Base-by-base conservation (phyloP, 805 yeast genomes). In the Cyberlindnera suaveolens region DNA sequence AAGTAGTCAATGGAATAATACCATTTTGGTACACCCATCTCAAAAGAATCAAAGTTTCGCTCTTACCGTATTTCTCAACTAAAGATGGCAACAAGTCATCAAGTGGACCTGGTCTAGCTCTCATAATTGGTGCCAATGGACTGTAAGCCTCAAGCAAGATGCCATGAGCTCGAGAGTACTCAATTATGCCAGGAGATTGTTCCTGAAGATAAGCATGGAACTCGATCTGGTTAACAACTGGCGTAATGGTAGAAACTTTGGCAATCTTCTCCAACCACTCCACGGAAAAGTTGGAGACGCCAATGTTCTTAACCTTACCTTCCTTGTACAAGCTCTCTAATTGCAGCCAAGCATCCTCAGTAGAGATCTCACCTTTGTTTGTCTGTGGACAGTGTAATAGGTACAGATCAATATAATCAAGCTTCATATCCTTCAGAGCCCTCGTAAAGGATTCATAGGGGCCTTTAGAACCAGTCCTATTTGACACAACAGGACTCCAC, bases 161-260 rank as follows among this genome's bases (percentile, higher is more conserved):
- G 17, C 59, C 66, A 44, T 80, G 56, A 23, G 67, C 50, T 45
- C 70, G 58, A 44, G 72, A 65, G 54, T 64, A 82, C 23, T 76
- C 70, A 40, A 72, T 65, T 29, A 67, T 54, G 1, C 79, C 85
- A 0, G 80, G 77, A 4, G 82, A 67, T 58, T 81, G 88, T 44
- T 80, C 68, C 56, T 81, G 88, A 51, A 81, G 65, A 54, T 79
- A 77, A 1, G 87, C 80, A 57, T 73, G 80, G 66, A 70, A 80
- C 56, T 83, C 90, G 46, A 83, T 80, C 63, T 83, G 90, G 58
- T 82, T 77, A 35, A 82, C 78, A 44, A 64, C 70, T 8, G 87
- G 87, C 49, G 64, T 67, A 40, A 61, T 61, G 42, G 72, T 74
- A 15, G 78, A 72, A 34, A 60, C 62, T 36, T 62, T 57, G 38